Evolutionary conservation across 139 green algal genomes (phyloP).

Genomic region (Closterium sp.): DNA sequence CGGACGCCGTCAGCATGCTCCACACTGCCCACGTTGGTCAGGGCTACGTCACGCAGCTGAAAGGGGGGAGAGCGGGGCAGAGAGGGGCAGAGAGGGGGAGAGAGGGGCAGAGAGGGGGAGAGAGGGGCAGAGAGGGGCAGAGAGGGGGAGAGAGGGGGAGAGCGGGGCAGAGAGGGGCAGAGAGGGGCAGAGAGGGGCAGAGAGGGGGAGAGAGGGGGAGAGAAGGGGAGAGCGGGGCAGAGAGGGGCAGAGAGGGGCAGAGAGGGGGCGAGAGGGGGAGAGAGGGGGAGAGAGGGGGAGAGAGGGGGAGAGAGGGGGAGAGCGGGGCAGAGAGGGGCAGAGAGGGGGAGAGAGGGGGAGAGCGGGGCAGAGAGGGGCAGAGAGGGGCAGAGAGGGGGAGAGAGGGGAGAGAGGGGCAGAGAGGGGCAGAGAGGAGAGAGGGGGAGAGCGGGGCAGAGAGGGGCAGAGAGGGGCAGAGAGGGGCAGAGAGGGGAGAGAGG

Average conservation of each 20-base stretch:
- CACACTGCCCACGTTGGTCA: constrained; percentile 77
- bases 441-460: too few species aligned
- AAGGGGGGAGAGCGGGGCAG: background rate
- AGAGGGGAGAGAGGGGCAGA: background rate
- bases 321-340: background rate
- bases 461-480: too few species aligned
- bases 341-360: background rate
- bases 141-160: background rate
- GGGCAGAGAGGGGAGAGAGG: background rate
- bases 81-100: background rate
- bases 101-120: background rate
- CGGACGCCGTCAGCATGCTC: constrained; percentile 65
- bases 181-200: too few species aligned
- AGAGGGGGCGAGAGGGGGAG: too few species aligned
- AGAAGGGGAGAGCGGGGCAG: too few species aligned
- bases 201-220: too few species aligned
- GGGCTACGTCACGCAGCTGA: constrained; percentile 71
- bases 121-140: background rate
- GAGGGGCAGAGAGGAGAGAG: background rate
- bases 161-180: too few species aligned
- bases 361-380: background rate
- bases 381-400: background rate
- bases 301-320: background rate
- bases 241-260: too few species aligned
- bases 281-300: background rate